Conservation (phyloP, 2,329 filamentous ascomycete genomes). For the Coniosporium tulheliwenetii region DNA sequence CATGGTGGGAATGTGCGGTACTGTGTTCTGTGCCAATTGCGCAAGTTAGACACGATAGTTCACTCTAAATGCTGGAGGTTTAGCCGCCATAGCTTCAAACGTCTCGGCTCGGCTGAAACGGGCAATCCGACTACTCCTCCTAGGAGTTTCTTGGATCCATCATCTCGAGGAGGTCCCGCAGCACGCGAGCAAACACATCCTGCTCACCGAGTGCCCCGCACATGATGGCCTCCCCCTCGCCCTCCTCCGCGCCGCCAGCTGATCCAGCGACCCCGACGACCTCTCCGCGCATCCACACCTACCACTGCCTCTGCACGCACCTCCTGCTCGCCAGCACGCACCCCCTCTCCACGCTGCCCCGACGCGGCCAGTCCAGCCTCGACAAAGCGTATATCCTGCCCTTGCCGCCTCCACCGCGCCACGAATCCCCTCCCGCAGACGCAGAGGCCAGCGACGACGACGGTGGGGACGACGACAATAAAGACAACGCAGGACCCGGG, state of each 20-base stretch:
- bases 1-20: conserved; percentile 4
- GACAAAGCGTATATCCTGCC: conserved; percentile 45
- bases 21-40: too few species aligned
- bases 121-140: too few species aligned
- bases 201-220: too few species aligned
- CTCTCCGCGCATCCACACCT: conserved; percentile 27
- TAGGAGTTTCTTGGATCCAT: too few species aligned
- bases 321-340: conserved; percentile 46
- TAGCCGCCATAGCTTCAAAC: too few species aligned
- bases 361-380: conserved; percentile 29
- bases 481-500: neutral
- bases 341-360: conserved; percentile 34
- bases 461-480: conserved; percentile 1
- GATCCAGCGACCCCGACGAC: too few species aligned
- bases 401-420: conserved; percentile 20
- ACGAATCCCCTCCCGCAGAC: neutral
- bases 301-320: conserved; percentile 52
- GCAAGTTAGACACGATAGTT: too few species aligned
- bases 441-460: conserved; percentile 5
- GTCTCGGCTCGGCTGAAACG: too few species aligned
- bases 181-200: too few species aligned
- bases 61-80: too few species aligned
- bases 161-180: too few species aligned
- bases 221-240: neutral
- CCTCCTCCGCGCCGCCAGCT: neutral